Evolutionary conservation across 192 early-diverging fungal genomes (phyloP), one percentile per base, ranked within the genome.

Genomic region (Backusella mclennaniae): DNA sequence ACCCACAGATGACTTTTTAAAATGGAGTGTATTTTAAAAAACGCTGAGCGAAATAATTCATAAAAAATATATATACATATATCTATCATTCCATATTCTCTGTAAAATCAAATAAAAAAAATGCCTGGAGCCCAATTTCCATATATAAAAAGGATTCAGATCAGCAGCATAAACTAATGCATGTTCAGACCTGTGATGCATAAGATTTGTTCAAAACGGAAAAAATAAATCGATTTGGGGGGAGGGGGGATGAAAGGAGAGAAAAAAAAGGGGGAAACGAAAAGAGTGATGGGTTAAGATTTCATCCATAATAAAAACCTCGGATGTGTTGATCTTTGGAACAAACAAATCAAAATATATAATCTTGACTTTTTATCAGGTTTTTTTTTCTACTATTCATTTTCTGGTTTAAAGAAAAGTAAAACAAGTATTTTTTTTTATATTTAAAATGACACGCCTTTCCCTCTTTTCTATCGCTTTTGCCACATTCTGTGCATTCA

Each of bases 401-500:
- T 42, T 39, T 6, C 35, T 41, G 39, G 19, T 41, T 23, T n/a
- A 56, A 56, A 53, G 17, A 53, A 59, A 59, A 26, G 12, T 2
- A 26, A 59, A 59, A 59, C 56, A 59, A 59, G 21, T 59, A 14
- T 26, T 21, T 31, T 14, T 14, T 33, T 33, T 33, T 33, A 33
- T 33, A 33, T 33, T 33, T 33, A 26, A 56, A 26, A 73, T 73
- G 49, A 38, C 46, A 17, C 56, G 73, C 66, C 41, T 75, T 31
- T 42, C 73, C 12, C 35, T 75, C 2, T 41, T 66, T 29, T 38
- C 73, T 33, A 67, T 75, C 17, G 42, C 66, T 21, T 33, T 67
- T n/a, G 73, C 73, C 41, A 71, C 69, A 29, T 26, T 75, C 31
- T 75, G 31, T 46, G 41, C 41, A 12, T 36, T 66, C 36, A 35